phyloP scores from a whole-genome alignment of 768 basidiomycete species.

The Rhodosporidiobolus odoratus region DNA sequence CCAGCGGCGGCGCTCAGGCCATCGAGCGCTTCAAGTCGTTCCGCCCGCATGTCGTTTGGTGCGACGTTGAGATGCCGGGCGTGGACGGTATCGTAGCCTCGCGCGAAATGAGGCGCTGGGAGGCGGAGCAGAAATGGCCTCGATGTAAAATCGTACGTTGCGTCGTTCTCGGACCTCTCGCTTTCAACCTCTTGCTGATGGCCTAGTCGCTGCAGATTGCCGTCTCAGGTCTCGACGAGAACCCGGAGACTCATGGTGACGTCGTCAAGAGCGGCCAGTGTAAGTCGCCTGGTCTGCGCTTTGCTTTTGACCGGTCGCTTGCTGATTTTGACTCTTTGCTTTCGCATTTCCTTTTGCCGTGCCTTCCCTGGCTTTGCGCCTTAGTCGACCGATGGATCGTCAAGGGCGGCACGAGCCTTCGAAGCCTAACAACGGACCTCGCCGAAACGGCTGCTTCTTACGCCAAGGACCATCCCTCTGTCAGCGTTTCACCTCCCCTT shows the following conservation, averaged over 20 bases:
- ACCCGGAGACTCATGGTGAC: background rate
- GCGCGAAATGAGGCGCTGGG: background rate
- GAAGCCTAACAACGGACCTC: background rate
- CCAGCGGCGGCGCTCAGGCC: background rate
- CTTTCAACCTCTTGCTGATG: background rate
- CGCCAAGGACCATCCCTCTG: no score
- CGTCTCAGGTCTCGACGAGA: slow-evolving; percentile 8
- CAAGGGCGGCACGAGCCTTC: background rate
- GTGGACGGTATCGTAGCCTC: slow-evolving; percentile 2
- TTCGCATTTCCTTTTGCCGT: no score
- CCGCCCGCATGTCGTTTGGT: slow-evolving; percentile 1
- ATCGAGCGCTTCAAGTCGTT: background rate
- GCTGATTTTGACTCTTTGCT: background rate
- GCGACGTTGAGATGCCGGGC: background rate
- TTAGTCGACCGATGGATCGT: slow-evolving; percentile 5
- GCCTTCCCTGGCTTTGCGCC: no score
- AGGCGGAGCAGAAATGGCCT: background rate
- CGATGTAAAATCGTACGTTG: background rate
- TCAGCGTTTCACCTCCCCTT: no score
- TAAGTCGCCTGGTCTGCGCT: background rate
- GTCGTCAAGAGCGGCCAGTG: background rate
- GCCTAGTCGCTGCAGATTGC: background rate
- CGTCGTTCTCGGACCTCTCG: background rate
- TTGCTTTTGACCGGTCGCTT: background rate
- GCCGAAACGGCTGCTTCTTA: no score